Base-by-base conservation (phyloP, 331 rosid species). In the Phaseolus coccineus region DNA sequence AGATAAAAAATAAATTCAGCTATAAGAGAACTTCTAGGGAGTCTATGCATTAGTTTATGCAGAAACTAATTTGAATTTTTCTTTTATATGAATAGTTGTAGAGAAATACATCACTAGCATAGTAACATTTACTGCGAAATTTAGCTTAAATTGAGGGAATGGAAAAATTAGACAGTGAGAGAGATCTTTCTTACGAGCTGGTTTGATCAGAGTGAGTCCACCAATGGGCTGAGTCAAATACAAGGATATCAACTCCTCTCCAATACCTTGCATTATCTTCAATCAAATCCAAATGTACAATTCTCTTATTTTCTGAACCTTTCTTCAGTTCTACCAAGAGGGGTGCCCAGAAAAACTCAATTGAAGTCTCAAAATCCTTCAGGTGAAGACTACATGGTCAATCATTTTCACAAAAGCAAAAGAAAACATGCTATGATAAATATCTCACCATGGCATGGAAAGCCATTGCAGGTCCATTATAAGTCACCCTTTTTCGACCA, bases 221-320 rank as follows among this genome's bases (percentile, higher is more conserved):
- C 98, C 97, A 91, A 77, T 94, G 96, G 58, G 97, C 98, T 78
- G 98, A 94, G 86, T 91, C 97, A 77, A 94, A 94, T 14, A 91
- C 89, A 27, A 94, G 97, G 64, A 94, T 31, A 78, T 94, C 94
- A 78, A 84, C 97, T 52, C 97, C 98, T 82, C 83, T 90, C 98
- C 98, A 94, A 76, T 83, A 91, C 88, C 77, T 87, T 12, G 91
- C 96, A 76, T 94, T 90, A 58, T 94, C 93, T 84, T 94, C 98
- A 52, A 94, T 94, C 90, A 73, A 81, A 84, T 94, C 97, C 82
- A 94, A 81, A 72, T 90, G 93, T 25, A 91, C 46, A 61, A 91
- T 25, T 80, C 97, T 87, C 87, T 94, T 89, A 64, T 89, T 89
- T 57, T 73, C 90, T 37, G 84, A 42, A 70, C 82, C 94, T 78